Conservation (phyloP, 176 grass and related monocot species). For the Phyllostachys edulis region DNA sequence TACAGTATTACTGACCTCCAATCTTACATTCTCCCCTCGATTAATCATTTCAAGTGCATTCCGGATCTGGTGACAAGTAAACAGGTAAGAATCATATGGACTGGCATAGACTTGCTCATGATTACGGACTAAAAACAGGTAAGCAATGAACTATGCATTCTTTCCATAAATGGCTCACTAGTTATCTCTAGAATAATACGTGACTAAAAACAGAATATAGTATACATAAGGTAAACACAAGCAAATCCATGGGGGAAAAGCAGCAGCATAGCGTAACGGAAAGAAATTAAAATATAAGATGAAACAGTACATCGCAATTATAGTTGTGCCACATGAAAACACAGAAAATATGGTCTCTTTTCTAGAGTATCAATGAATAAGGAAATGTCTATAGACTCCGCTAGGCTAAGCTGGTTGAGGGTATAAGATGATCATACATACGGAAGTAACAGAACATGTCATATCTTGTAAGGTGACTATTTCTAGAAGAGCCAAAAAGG, state of each 20-base stretch:
- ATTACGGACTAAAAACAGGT: neutral
- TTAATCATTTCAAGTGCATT: constrained; percentile 60
- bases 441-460: neutral
- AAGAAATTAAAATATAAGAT: neutral
- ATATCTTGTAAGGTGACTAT: neutral
- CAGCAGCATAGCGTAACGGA: neutral
- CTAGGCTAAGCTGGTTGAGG: neutral
- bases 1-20: constrained; percentile 51
- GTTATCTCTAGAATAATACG: neutral
- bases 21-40: constrained; percentile 50
- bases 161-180: neutral
- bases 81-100: constrained; percentile 14
- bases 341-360: neutral
- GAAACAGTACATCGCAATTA: neutral
- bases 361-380: neutral
- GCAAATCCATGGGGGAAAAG: neutral
- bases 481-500: neutral
- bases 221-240: neutral
- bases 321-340: neutral
- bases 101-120: neutral
- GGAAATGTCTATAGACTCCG: neutral
- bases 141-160: neutral
- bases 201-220: neutral
- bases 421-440: neutral
- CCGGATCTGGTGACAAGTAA: constrained; percentile 43